Evolutionary conservation across 2,329 filamentous ascomycete species (phyloP), one percentile per base, ranked within the genome.

Genomic region (Tolypocladium cylindrosporum): DNA sequence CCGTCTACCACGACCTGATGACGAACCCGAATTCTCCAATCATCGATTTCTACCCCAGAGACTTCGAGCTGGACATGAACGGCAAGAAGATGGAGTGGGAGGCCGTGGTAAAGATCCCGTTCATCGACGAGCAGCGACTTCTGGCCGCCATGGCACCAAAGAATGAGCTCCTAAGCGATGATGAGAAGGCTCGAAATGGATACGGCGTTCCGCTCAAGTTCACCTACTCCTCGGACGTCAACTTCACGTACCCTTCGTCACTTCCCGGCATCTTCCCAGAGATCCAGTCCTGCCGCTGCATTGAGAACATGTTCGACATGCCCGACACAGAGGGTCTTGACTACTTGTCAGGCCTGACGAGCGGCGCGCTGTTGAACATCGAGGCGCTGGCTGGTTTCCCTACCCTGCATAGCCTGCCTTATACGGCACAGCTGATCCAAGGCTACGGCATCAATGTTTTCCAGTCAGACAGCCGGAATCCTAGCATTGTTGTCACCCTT

Each of bases 31-130:
- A 89, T 19, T 97, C 93, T 19, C 91, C 94, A 2, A 99, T 99
- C 70, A 89, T 96, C 67, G 94, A 99, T 70, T 99, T 99, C 71
- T 99, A 99, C 67, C 94, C 94, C 2, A 84, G 93, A 65, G 94
- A 99, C 66, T 99, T 99, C 67, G 91, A 95, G 63, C 80, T 99
- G 45, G 95, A 99, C 70, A 97, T 99, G 94, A 97, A 99, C 66
- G 95, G 94, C 60, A 99, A 99, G 78, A 99, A 96, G 77, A 95
- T 96, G 89, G 95, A 99, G 62, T 99, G 94, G 94, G 94, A 99
- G 71, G 94, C 94, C 36, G 93, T 99, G 42, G 91, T 99, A 63
- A 99, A 97, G 74, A 99, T 99, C 68, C 94, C 94, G 0, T 99
- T 99, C 74, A 99, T 99, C 62, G 91, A 99, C 59, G 93, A 99